Base-by-base conservation (phyloP, 305 asterid genomes). In the Stenogyne calaminthoides region DNA sequence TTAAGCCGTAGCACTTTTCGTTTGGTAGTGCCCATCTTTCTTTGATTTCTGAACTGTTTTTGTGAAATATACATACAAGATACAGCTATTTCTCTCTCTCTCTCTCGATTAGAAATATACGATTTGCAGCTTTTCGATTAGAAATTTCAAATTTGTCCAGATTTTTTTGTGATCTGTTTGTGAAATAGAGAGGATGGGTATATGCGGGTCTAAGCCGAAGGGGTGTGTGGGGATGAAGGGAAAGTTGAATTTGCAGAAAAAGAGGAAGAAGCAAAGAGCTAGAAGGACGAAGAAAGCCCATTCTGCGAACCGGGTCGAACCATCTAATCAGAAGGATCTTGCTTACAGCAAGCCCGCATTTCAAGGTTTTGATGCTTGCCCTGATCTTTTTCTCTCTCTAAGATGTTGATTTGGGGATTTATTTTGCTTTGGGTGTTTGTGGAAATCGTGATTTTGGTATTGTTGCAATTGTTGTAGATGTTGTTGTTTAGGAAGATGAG, bases 151-250 rank as follows among this genome's bases (percentile, higher is more conserved):
- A n/a, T n/a, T 34, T 22, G 5, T 67, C 62, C 46, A 16, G 56
- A 32, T 55, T 65, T 36, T 25, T 25, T 14, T 27, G 22, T 56
- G 60, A 52, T 62, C 74, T 44, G 60, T 3, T 58, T 49, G 39
- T 14, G 34, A 8, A 54, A 18, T 70, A 4, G 68, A 9, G 62
- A 64, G 44, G 63, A 93, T 94, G 99, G 99, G 99, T 7, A 81
- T 69, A 0, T 94, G 97, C 73, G 96, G 78, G 80, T 94, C 99
- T 63, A 88, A 82, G 76, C 95, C 97, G 9, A 78, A 77, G 54
- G 90, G 87, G 10, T 88, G 97, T 77, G 89, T 86, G 8, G 85
- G 86, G 57, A 85, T 81, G 72, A 82, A 70, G 22, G 81, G 81
- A 57, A 76, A 80, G 80, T 52, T 84, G 88, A 83, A 81, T 25